phyloP scores from a whole-genome alignment of 2,329 filamentous ascomycete species.

The Monilinia fructigena region DNA sequence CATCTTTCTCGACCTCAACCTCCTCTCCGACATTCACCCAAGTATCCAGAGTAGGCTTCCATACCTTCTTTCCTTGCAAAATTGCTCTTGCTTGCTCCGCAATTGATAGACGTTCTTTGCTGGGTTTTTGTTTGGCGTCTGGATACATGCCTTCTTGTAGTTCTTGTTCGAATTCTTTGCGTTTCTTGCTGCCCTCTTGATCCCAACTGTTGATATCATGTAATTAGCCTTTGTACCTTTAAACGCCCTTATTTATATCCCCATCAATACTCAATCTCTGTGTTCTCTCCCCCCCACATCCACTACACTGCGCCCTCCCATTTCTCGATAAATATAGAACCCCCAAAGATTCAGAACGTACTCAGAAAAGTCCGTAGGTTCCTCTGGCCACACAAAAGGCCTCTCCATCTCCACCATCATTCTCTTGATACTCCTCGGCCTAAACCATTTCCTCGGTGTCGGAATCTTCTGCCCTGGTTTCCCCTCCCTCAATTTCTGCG shows the following conservation, averaged over 20 bases:
- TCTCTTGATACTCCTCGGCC: slow-evolving; percentile 75
- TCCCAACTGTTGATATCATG: slow-evolving; percentile 52
- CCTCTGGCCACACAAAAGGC: slow-evolving; percentile 84
- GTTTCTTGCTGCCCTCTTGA: slow-evolving; percentile 44
- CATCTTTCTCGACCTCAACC: slow-evolving; percentile 38
- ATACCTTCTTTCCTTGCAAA: slow-evolving; percentile 58
- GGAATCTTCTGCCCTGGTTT: slow-evolving; percentile 43
- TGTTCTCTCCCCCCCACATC: slow-evolving; percentile 23
- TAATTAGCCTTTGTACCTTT: slow-evolving; percentile 20
- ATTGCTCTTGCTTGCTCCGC: slow-evolving; percentile 62
- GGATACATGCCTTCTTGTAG: slow-evolving; percentile 39
- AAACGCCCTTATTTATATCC: neutral
- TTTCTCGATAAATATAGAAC: slow-evolving; percentile 12
- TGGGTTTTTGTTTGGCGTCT: slow-evolving; percentile 36
- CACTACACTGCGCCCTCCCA: neutral
- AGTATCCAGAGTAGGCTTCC: slow-evolving; percentile 45
- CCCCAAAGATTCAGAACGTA: slow-evolving; percentile 44
- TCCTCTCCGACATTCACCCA: slow-evolving; percentile 40
- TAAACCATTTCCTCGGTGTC: slow-evolving; percentile 57
- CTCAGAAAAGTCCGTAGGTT: slow-evolving; percentile 58
- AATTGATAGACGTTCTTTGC: slow-evolving; percentile 46
- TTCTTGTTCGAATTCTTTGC: slow-evolving; percentile 8
- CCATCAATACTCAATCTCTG: neutral
- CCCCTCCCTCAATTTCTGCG: slow-evolving; percentile 60
- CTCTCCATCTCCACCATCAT: slow-evolving; percentile 90